These are phyloP conservation scores for Aspergillus chevalieri DNA, from an alignment of 2,329 filamentous ascomycete genomes.

Conservation along the genomic window DNA sequence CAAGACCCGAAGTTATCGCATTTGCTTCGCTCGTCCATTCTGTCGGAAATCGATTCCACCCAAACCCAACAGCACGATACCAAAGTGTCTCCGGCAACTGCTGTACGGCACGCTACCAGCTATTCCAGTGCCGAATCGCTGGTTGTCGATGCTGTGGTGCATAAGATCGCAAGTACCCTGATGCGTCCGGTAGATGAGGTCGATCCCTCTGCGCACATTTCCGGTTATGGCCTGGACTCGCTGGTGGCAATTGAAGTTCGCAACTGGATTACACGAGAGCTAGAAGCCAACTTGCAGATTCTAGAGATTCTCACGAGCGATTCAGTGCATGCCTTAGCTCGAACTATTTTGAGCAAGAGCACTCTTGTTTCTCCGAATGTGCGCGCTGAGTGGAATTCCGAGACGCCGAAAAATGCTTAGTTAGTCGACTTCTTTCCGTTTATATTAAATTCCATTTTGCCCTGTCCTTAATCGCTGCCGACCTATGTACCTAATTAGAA, in stretches of 20 bases:
- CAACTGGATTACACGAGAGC: constrained; percentile 23
- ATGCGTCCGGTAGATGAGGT: constrained; percentile 27
- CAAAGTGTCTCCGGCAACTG: not conserved
- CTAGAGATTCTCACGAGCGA: constrained; percentile 23
- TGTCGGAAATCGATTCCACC: constrained; percentile 16
- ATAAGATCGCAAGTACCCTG: constrained; percentile 46
- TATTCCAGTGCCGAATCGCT: not conserved
- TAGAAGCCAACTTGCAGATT: constrained; percentile 25
- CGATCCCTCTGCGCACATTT: constrained; percentile 12
- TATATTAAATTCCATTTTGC: too few relatives aligned
- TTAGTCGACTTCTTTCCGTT: not conserved
- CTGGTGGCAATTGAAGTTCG: constrained; percentile 24
- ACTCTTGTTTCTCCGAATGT: not conserved
- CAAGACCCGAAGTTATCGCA: constrained; percentile 28
- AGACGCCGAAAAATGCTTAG: not conserved
- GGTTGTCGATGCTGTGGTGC: constrained; percentile 33
- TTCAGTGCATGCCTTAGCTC: constrained; percentile 18
- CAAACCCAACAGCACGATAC: constrained; percentile 44
- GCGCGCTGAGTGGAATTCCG: not conserved
- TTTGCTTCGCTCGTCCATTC: not conserved
- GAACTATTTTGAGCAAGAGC: constrained; percentile 18
- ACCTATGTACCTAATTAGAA: too few relatives aligned
- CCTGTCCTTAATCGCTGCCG: too few relatives aligned
- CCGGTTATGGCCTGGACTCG: constrained; percentile 22
- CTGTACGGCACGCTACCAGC: not conserved